phyloP scores from a whole-genome alignment of 2,329 filamentous ascomycete genomes.

The Lomentospora prolificans region DNA sequence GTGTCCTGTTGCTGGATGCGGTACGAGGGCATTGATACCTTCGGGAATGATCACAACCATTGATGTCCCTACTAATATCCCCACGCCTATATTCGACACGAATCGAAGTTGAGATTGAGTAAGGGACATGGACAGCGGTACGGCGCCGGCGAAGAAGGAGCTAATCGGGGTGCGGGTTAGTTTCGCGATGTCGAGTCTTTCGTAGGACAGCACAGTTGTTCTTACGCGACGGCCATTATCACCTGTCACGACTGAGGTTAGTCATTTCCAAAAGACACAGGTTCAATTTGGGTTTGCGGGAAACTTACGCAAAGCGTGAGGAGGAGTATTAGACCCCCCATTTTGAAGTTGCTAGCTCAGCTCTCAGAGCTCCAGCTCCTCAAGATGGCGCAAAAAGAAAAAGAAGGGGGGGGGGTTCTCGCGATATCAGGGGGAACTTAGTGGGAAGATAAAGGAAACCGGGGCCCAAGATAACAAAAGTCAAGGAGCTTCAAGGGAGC shows the following conservation, averaged over 20 bases:
- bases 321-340: slow-evolving; percentile 30
- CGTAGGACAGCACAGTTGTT: slow-evolving; percentile 2
- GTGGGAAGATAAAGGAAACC: no score
- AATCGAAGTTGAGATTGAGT: slow-evolving; percentile 79
- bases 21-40: slow-evolving; percentile 83
- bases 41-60: slow-evolving; percentile 97
- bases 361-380: not conserved
- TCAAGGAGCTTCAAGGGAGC: not conserved
- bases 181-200: slow-evolving; percentile 10
- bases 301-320: slow-evolving; percentile 30
- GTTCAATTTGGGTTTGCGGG: not conserved
- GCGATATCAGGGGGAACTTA: no score
- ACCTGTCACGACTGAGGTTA: slow-evolving; percentile 24
- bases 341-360: slow-evolving; percentile 13
- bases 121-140: slow-evolving; percentile 81
- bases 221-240: slow-evolving; percentile 51
- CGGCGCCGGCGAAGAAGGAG: slow-evolving; percentile 84
- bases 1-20: slow-evolving; percentile 31
- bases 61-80: slow-evolving; percentile 87
- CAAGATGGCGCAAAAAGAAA: not conserved
- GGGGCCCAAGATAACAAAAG: no score
- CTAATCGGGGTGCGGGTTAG: slow-evolving; percentile 34
- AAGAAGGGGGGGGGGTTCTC: no score
- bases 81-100: slow-evolving; percentile 86
- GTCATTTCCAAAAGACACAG: not conserved